These are phyloP conservation scores for Ceratocystis papillata DNA, from an alignment of 2,329 filamentous ascomycete species.

Conservation along the genomic window DNA sequence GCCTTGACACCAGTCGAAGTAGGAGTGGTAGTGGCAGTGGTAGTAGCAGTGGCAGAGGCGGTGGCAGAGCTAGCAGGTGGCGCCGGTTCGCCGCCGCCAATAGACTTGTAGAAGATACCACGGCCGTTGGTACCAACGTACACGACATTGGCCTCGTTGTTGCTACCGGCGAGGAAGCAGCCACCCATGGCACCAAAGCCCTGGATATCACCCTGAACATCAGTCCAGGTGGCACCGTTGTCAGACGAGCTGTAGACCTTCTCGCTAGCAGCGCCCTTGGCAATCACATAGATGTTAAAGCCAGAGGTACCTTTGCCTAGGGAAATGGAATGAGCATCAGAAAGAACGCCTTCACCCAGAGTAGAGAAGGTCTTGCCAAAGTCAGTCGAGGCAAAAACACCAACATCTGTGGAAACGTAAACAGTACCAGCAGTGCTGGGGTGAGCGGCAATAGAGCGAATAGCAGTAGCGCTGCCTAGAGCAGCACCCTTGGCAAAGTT, in stretches of 20 bases:
- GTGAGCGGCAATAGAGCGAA: slow-evolving; percentile 48
- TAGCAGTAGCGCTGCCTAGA: slow-evolving; percentile 34
- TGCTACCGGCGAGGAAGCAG: slow-evolving; percentile 36
- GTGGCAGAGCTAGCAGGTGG: neutral
- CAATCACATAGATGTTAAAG: slow-evolving; percentile 23
- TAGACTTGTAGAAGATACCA: slow-evolving; percentile 8
- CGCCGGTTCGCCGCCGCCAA: neutral
- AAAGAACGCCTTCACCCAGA: slow-evolving; percentile 31
- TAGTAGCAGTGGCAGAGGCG: neutral
- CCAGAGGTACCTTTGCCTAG: slow-evolving; percentile 40
- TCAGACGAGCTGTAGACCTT: slow-evolving; percentile 39
- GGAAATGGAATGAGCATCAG: slow-evolving; percentile 36
- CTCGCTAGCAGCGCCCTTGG: slow-evolving; percentile 33
- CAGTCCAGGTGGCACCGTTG: slow-evolving; percentile 36
- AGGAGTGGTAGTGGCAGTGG: neutral
- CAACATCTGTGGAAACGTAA: slow-evolving; percentile 45
- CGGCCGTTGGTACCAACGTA: slow-evolving; percentile 27
- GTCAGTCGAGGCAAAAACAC: slow-evolving; percentile 45
- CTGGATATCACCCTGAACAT: slow-evolving; percentile 37
- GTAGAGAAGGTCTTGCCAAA: slow-evolving; percentile 40
- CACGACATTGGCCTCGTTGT: slow-evolving; percentile 37
- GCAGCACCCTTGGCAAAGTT: slow-evolving; percentile 36
- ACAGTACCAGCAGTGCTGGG: slow-evolving; percentile 50
- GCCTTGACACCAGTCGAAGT: neutral
- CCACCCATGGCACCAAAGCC: slow-evolving; percentile 38